Base-by-base conservation (phyloP, 257 asterid species). In the Mentha longifolia region DNA sequence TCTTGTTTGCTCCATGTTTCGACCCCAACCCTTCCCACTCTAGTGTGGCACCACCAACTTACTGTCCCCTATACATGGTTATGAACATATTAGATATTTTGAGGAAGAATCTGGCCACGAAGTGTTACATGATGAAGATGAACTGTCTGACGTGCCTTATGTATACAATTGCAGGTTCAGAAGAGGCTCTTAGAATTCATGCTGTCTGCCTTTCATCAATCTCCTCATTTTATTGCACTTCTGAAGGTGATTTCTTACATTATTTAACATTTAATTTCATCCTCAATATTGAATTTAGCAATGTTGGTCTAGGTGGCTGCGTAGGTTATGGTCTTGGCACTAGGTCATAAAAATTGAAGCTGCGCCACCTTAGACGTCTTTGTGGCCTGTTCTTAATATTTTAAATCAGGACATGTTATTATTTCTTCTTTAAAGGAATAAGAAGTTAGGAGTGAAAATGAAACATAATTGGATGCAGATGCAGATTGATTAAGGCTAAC, bases 171-270 rank as follows among this genome's bases (percentile, higher is more conserved):
- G 68, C 85, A 92, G 98, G 89, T 91, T 52, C 97, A 93, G 65
- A 91, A 85, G 85, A 82, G 92, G 88, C 89, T 93, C 78, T 57
- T 91, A 59, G 96, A 93, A 79, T 91, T 93, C 86, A 67, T 93
- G 87, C 97, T 93, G 71, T 80, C 97, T 69, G 87, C 90, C 76
- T 91, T 93, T 61, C 87, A 83, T 67, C 87, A 85, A 67, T 85
- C 95, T 73, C 98, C 98, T 79, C 81, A 82, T 74, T 86, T 91
- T 73, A 80, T 93, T 79, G 96, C 97, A 42, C 81, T 93, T 70
- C 86, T 93, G 59, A 93, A 93, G 98, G 98, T 91, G 81, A 65
- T 68, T 65, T 65, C 45, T 70, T 50, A 61, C 30, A 13, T 41
- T 64, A 37, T 75, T 67, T 39, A 14, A 1, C 52, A n/a, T 72